Evolutionary conservation across 2,329 filamentous ascomycete species (phyloP).

Genomic region (Cordyceps sp.): DNA sequence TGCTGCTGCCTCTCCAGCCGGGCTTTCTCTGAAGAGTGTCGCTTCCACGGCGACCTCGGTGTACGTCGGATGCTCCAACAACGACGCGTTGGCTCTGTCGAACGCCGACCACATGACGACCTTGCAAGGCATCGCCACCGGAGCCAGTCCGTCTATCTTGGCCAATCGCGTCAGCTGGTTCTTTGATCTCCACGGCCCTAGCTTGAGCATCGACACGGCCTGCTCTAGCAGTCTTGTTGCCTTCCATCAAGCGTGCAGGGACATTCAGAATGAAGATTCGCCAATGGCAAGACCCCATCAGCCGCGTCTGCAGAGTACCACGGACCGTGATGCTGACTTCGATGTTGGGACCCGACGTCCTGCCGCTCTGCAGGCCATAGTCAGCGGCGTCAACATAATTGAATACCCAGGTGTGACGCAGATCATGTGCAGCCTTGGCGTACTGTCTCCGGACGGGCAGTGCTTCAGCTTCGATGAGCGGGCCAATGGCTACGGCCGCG

Average conservation of each 20-base stretch:
- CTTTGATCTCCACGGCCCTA: slow-evolving; percentile 33
- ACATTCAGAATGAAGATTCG: slow-evolving; percentile 1
- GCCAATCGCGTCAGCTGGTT: slow-evolving; percentile 36
- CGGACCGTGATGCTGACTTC: no score
- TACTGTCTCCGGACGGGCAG: slow-evolving; percentile 3
- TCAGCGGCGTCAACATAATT: slow-evolving; percentile 22
- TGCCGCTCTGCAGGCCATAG: no score
- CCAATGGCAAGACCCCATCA: slow-evolving; percentile 15
- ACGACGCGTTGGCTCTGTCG: background rate
- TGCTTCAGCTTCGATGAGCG: slow-evolving; percentile 16
- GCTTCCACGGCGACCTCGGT: no score
- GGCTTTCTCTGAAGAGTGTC: no score
- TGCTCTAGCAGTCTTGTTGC: slow-evolving; percentile 15
- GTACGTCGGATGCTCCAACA: no score
- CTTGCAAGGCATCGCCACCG: slow-evolving; percentile 1
- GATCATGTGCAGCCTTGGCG: slow-evolving; percentile 1
- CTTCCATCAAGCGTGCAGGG: slow-evolving; percentile 1
- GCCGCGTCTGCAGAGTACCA: no score
- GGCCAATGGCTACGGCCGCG: slow-evolving; percentile 32
- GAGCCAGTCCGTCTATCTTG: slow-evolving; percentile 16
- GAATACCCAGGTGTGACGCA: slow-evolving; percentile 10
- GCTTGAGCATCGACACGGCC: slow-evolving; percentile 30
- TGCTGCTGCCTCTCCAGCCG: no score
- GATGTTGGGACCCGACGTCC: no score
- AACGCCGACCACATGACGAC: slow-evolving; percentile 7